These are phyloP conservation scores for Aspergillus sp. DNA, from an alignment of 2,329 filamentous ascomycete genomes.

Conservation along the genomic window DNA sequence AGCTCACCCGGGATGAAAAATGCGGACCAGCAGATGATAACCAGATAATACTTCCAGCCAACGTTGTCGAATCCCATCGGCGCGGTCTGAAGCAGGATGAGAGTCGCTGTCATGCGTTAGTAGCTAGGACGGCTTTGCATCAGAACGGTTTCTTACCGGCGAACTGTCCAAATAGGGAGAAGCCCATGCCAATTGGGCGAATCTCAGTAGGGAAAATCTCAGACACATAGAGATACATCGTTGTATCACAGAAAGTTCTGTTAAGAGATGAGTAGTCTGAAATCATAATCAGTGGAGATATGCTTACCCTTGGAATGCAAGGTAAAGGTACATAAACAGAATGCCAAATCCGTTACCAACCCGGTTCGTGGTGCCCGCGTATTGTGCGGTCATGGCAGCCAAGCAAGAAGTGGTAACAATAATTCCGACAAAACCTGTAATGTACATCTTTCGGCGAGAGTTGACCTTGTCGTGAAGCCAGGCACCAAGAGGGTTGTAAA, in stretches of 20 bases:
- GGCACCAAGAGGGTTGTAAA: constrained; percentile 40
- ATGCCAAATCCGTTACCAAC: constrained; percentile 47
- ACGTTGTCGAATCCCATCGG: constrained; percentile 48
- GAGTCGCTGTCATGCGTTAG: constrained; percentile 36
- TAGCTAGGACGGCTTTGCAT: background rate
- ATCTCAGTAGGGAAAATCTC: constrained; percentile 55
- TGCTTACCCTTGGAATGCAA: constrained; percentile 52
- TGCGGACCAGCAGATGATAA: constrained; percentile 50
- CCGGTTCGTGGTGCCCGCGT: constrained; percentile 41
- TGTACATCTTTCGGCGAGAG: constrained; percentile 45
- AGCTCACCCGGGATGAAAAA: constrained; percentile 43
- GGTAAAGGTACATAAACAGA: constrained; percentile 48
- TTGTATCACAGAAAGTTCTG: constrained; percentile 51
- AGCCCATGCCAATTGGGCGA: constrained; percentile 55
- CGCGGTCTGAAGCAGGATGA: constrained; percentile 53
- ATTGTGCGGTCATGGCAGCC: constrained; percentile 42
- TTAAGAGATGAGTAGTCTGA: background rate
- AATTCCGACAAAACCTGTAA: constrained; percentile 46
- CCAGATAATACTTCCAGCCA: constrained; percentile 55
- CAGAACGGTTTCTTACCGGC: constrained; percentile 30
- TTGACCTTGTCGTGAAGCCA: constrained; percentile 42
- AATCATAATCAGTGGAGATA: no score
- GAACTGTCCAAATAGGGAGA: constrained; percentile 55
- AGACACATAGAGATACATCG: constrained; percentile 50
- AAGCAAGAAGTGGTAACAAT: constrained; percentile 45